phyloP scores from a whole-genome alignment of 495 filamentous ascomycete genomes.

The Hypoxylon fuscum region DNA sequence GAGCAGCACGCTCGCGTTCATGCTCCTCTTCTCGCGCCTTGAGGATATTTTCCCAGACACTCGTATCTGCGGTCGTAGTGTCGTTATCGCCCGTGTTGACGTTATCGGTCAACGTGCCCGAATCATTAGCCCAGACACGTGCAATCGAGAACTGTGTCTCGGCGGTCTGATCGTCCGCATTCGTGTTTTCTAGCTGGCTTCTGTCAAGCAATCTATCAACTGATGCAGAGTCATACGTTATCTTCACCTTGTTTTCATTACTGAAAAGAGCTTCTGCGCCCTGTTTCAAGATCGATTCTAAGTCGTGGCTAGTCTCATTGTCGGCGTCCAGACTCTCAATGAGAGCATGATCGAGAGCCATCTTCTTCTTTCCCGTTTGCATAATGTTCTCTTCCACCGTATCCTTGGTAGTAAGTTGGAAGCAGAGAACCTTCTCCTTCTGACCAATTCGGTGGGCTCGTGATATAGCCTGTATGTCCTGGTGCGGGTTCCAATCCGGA shows the following conservation, averaged over 20 bases:
- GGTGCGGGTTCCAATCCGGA: conserved; percentile 97
- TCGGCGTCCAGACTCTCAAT: conserved; percentile 88
- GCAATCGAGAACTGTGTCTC: conserved; percentile 89
- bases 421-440: conserved; percentile 92
- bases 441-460: conserved; percentile 96
- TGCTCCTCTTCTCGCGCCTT: conserved; percentile 81
- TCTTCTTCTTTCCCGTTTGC: conserved; percentile 94
- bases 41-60: conserved; percentile 89
- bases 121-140: conserved; percentile 90
- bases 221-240: conserved; percentile 79
- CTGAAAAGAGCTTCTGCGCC: conserved; percentile 88
- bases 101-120: conserved; percentile 48
- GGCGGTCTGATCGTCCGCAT: conserved; percentile 64
- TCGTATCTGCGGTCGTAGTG: conserved; percentile 62
- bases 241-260: conserved; percentile 68
- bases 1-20: conserved; percentile 67
- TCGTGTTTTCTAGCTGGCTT: conserved; percentile 77
- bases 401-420: conserved; percentile 88
- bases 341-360: conserved; percentile 90
- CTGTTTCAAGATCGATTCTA: conserved; percentile 89
- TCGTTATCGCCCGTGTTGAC: conserved; percentile 65
- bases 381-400: conserved; percentile 95
- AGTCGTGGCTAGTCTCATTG: conserved; percentile 75
- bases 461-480: conserved; percentile 94
- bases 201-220: conserved; percentile 91